Evolutionary conservation across 148 eudicot species (phyloP), one percentile per base, ranked within the genome.

Genomic region (Cornus controversa): DNA sequence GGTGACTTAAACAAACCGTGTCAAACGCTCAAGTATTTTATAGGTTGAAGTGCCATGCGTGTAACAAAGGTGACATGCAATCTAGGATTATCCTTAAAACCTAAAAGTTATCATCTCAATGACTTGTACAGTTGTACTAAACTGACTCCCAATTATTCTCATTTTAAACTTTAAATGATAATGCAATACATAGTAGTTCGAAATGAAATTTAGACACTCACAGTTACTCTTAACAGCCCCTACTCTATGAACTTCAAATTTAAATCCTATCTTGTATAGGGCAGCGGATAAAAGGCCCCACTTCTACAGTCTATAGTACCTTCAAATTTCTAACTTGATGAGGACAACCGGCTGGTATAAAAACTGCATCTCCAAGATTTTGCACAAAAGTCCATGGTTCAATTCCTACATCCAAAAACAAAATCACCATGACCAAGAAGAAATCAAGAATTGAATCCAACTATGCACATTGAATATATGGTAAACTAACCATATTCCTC

Each of bases 371-470:
- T 40, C 90, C 92, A 14, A 83, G 84, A 53, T 85, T 89, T 77
- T 89, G 92, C 42, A 89, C 79, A 82, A 87, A 83, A 78, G 92
- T 89, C 90, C 92, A 89, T 13, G 92, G 85, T 73, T 89, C 90
- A 47, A 89, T 82, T 60, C 92, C 90, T 87, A 60, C 54, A 65
- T 13, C 64, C n/a, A n/a, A n/a, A n/a, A n/a, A n/a, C n/a, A n/a
- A n/a, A n/a, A n/a, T n/a, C n/a, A n/a, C n/a, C n/a, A n/a, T n/a
- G n/a, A n/a, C n/a, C n/a, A n/a, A n/a, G n/a, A n/a, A n/a, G n/a
- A n/a, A n/a, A n/a, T n/a, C n/a, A n/a, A n/a, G n/a, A n/a, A n/a
- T n/a, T n/a, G n/a, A n/a, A n/a, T n/a, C n/a, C n/a, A n/a, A n/a
- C n/a, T n/a, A n/a, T n/a, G n/a, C n/a, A n/a, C n/a, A n/a, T n/a